Conservation (phyloP, 768 basidiomycete genomes). For the Termitomyces sp. region DNA sequence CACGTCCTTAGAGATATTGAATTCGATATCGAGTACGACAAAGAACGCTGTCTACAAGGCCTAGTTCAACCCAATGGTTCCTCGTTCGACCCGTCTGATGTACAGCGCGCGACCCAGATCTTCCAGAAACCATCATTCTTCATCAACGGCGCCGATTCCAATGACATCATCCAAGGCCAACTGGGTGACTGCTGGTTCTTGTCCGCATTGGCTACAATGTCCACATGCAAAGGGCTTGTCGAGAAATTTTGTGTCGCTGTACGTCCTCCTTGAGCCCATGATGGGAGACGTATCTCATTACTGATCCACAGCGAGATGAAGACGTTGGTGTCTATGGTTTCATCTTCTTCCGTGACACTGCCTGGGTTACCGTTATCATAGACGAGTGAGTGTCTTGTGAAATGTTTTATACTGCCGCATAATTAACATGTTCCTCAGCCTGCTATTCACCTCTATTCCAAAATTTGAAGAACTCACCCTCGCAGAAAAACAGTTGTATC, state of each 20-base stretch:
- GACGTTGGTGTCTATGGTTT: conserved; percentile 54
- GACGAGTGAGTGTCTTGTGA: conserved; percentile 37
- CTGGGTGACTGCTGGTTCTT: conserved; percentile 53
- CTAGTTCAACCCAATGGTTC: conserved; percentile 11
- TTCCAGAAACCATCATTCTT: conserved; percentile 49
- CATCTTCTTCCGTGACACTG: conserved; percentile 47
- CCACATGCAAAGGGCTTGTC: conserved; percentile 37
- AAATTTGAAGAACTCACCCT: conserved; percentile 44
- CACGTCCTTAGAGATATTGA: conserved; percentile 19
- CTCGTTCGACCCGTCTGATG: conserved; percentile 25
- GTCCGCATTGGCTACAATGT: conserved; percentile 44
- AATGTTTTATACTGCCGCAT: not conserved
- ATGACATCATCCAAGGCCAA: conserved; percentile 42
- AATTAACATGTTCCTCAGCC: conserved; percentile 20
- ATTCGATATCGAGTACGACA: conserved; percentile 47
- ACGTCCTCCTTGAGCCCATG: conserved; percentile 9
- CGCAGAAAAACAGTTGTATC: conserved; percentile 39
- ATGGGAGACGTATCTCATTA: not conserved
- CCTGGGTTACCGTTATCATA: conserved; percentile 49
- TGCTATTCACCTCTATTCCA: conserved; percentile 43
- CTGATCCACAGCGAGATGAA: conserved; percentile 35
- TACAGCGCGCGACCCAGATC: conserved; percentile 43
- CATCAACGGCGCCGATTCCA: conserved; percentile 34
- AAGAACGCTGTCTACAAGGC: conserved; percentile 36
- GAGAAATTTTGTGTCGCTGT: conserved; percentile 51